A percentile compares a stretch with the other conserved stretches of the same genome.
Evolutionary conservation across 305 asterid species (phyloP).

Genomic region (Coffea humblotiana): DNA sequence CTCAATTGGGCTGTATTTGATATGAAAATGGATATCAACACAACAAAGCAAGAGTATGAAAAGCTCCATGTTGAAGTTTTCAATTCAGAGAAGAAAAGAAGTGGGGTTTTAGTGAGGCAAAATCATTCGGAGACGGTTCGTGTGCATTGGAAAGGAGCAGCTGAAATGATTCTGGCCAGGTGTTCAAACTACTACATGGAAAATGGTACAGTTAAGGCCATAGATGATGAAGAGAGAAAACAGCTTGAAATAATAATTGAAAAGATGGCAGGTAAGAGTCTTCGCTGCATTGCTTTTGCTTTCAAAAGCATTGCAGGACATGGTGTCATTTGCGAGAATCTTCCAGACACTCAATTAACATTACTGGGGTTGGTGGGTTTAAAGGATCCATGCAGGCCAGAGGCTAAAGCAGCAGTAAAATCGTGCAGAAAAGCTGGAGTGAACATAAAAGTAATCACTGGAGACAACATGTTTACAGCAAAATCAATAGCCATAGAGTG

Average conservation of each 20-base stretch:
- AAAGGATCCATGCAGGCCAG: slow-evolving; percentile 67
- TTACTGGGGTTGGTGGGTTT: slow-evolving; percentile 58
- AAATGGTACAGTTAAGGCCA: slow-evolving; percentile 34
- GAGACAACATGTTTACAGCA: slow-evolving; percentile 76
- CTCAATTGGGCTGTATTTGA: slow-evolving; percentile 64
- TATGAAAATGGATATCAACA: slow-evolving; percentile 58
- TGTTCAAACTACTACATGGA: slow-evolving; percentile 53
- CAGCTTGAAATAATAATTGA: slow-evolving; percentile 36
- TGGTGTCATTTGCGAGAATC: slow-evolving; percentile 14
- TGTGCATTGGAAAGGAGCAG: slow-evolving; percentile 82
- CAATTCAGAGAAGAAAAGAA: slow-evolving; percentile 72
- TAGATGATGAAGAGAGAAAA: slow-evolving; percentile 28
- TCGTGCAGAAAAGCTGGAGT: slow-evolving; percentile 67
- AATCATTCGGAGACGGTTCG: slow-evolving; percentile 31
- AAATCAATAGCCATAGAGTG: slow-evolving; percentile 71
- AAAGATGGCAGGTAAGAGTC: slow-evolving; percentile 59
- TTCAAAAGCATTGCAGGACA: slow-evolving; percentile 33
- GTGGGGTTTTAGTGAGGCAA: slow-evolving; percentile 49
- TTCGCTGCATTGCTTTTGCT: slow-evolving; percentile 55
- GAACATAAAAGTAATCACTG: slow-evolving; percentile 65
- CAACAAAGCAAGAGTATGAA: slow-evolving; percentile 25
- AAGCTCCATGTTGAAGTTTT: slow-evolving; percentile 56
- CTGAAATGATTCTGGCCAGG: slow-evolving; percentile 67
- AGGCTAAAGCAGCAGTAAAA: slow-evolving; percentile 58
- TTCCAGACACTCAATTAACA: slow-evolving; percentile 46